These are phyloP conservation scores for Lactarius indigo DNA, from an alignment of 768 basidiomycete genomes.

Conservation along the genomic window DNA sequence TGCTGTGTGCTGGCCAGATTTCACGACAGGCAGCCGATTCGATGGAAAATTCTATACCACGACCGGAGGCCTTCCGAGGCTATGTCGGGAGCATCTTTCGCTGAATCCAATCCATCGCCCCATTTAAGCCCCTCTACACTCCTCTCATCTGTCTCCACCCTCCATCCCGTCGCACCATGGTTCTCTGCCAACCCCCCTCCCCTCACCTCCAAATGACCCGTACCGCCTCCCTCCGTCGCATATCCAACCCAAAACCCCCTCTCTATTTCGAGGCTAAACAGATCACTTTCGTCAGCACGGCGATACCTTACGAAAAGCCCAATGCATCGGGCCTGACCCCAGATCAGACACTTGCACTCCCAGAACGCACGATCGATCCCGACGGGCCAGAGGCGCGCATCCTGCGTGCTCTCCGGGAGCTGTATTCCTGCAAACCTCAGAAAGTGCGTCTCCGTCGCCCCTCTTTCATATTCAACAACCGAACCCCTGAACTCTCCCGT, in stretches of 20 bases:
- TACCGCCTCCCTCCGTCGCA: slow-evolving; percentile 21
- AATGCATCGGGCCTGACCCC: slow-evolving; percentile 43
- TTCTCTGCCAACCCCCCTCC: slow-evolving; percentile 16
- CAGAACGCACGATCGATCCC: slow-evolving; percentile 35
- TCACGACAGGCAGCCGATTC: not conserved
- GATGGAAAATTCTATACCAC: slow-evolving; percentile 13
- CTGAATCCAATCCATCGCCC: not conserved
- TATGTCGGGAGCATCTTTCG: slow-evolving; percentile 6
- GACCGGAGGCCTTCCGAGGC: not conserved
- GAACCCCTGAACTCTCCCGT: too few relatives aligned
- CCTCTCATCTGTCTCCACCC: not conserved
- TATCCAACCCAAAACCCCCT: slow-evolving; percentile 19
- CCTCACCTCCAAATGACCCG: slow-evolving; percentile 19
- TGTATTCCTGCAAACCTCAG: slow-evolving; percentile 24
- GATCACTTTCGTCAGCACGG: slow-evolving; percentile 27
- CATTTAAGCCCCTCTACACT: slow-evolving; percentile 10
- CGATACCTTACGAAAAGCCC: slow-evolving; percentile 18
- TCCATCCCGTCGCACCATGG: slow-evolving; percentile 1
- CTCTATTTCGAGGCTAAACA: slow-evolving; percentile 9
- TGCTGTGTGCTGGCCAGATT: slow-evolving; percentile 1
- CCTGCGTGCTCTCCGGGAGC: slow-evolving; percentile 42
- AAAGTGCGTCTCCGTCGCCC: slow-evolving; percentile 22
- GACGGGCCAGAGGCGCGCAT: slow-evolving; percentile 32
- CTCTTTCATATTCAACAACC: not conserved
- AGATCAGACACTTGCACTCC: slow-evolving; percentile 37